phyloP scores from a whole-genome alignment of 108 stramenopile species.

The Mediolabrus comicus region DNA sequence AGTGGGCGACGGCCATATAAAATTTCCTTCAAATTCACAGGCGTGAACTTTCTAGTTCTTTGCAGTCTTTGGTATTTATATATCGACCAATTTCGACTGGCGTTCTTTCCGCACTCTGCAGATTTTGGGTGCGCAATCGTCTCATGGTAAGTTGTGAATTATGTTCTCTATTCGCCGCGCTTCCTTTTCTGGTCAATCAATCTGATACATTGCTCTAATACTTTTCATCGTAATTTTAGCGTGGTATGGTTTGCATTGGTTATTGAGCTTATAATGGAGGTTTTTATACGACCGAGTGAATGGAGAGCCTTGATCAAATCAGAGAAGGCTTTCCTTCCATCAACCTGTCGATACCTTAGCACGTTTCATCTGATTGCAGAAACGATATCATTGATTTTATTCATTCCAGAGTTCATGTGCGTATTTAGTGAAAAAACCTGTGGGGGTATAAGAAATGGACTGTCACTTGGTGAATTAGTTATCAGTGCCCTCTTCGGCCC shows the following conservation, averaged over 20 bases:
- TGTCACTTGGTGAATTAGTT: slow-evolving; percentile 29
- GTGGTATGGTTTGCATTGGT: slow-evolving; percentile 68
- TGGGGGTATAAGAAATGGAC: neutral
- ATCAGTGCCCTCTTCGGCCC: slow-evolving; percentile 36
- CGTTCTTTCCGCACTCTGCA: slow-evolving; percentile 47
- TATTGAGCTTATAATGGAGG: slow-evolving; percentile 75
- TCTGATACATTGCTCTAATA: no score
- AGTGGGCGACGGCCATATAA: slow-evolving; percentile 54
- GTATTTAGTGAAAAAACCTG: slow-evolving; percentile 41
- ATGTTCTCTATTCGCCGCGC: neutral
- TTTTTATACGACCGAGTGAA: slow-evolving; percentile 63
- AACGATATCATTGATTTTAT: slow-evolving; percentile 61
- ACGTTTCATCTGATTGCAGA: slow-evolving; percentile 69
- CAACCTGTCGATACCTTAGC: slow-evolving; percentile 67
- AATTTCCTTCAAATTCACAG: slow-evolving; percentile 55
- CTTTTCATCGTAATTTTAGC: slow-evolving; percentile 16
- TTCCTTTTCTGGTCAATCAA: neutral
- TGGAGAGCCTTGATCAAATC: slow-evolving; percentile 59
- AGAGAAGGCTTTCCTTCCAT: slow-evolving; percentile 73
- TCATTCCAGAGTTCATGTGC: slow-evolving; percentile 69
- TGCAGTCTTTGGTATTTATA: slow-evolving; percentile 76
- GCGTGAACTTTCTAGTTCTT: slow-evolving; percentile 74
- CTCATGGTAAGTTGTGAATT: slow-evolving; percentile 52
- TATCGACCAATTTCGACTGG: slow-evolving; percentile 65
- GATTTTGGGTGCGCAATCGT: slow-evolving; percentile 61